Percentiles rank a stretch among this genome's conserved stretches.
Evolutionary conservation across 345 rosid species (phyloP).

Genomic region (Camelina sativa): DNA sequence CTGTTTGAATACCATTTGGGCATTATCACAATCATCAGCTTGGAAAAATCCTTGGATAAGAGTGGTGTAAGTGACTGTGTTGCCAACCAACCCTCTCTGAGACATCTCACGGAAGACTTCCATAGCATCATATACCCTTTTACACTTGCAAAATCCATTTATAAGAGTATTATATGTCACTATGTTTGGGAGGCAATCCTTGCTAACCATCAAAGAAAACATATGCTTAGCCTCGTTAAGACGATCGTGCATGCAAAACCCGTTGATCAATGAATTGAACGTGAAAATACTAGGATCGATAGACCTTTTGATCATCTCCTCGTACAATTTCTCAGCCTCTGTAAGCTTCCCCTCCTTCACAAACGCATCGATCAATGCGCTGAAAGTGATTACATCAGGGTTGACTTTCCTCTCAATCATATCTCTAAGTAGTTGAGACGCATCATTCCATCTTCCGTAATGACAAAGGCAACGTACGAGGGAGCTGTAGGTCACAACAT

Average conservation of each 20-base stretch:
- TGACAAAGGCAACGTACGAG: constrained; percentile 1
- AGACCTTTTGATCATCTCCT: background rate
- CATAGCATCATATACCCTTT: background rate
- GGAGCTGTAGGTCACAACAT: background rate
- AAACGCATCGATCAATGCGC: background rate
- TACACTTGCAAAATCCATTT: background rate
- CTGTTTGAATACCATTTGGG: background rate
- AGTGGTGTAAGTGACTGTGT: too few species aligned
- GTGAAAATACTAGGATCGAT: background rate
- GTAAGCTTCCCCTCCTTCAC: too few species aligned
- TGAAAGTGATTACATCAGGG: background rate
- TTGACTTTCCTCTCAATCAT: background rate
- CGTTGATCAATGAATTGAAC: background rate
- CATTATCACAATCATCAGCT: background rate
- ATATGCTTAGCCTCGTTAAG: background rate
- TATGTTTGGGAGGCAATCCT: background rate
- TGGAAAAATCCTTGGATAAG: background rate
- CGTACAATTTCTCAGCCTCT: too few species aligned
- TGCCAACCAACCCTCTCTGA: too few species aligned
- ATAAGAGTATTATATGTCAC: background rate
- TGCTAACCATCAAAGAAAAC: background rate
- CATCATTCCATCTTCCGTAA: background rate
- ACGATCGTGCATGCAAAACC: background rate
- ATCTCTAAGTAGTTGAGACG: background rate
- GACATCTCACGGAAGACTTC: background rate